phyloP scores from a whole-genome alignment of 2,329 filamentous ascomycete species.

The Colletotrichum aenigma region DNA sequence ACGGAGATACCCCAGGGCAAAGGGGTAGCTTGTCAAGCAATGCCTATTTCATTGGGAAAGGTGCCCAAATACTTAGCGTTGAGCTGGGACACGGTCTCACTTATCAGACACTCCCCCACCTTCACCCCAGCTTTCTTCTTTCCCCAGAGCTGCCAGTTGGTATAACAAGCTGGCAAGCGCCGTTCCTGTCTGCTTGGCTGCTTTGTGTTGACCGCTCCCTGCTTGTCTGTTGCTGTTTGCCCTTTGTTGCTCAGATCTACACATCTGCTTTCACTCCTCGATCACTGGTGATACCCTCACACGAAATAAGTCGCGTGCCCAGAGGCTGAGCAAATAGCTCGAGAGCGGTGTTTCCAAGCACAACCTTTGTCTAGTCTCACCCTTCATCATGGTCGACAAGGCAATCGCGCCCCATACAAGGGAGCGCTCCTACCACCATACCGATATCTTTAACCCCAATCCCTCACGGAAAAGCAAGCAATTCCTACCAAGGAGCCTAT shows the following conservation, averaged over 20 bases:
- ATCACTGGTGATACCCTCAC: neutral
- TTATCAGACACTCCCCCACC: conserved; percentile 17
- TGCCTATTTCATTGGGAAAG: conserved; percentile 1
- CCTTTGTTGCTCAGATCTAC: neutral
- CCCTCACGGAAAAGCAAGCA: conserved; percentile 17
- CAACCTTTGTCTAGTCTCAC: neutral
- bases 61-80: neutral
- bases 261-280: neutral
- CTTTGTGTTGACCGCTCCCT: conserved; percentile 7
- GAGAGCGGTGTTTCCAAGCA: neutral
- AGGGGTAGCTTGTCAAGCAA: conserved; percentile 9
- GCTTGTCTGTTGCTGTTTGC: conserved; percentile 9
- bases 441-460: conserved; percentile 9
- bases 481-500: neutral
- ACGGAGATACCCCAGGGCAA: conserved; percentile 6
- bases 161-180: conserved; percentile 20
- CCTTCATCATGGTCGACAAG: conserved; percentile 14
- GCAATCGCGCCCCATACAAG: conserved; percentile 21
- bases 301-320: neutral
- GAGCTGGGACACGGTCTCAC: conserved; percentile 17
- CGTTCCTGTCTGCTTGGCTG: neutral
- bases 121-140: conserved; percentile 16
- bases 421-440: conserved; percentile 20
- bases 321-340: neutral
- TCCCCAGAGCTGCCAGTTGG: neutral